Evolutionary conservation across 2,329 filamentous ascomycete species (phyloP).

Genomic region (Xylariaceae sp.): DNA sequence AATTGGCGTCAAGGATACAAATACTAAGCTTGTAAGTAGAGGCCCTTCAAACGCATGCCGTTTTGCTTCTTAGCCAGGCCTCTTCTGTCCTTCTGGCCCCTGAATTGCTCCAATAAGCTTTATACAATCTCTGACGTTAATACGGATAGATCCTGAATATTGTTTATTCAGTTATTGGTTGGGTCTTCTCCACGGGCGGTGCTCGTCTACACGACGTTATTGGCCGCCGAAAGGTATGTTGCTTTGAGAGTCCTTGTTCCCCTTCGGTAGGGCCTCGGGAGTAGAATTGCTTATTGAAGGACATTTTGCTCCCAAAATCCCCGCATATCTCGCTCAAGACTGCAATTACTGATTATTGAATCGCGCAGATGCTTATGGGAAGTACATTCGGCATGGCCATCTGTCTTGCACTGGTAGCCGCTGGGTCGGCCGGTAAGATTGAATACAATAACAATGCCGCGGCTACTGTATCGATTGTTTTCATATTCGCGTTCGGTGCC

Average conservation of each 20-base stretch:
- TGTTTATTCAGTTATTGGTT: slow-evolving; percentile 48
- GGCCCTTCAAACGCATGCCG: background rate
- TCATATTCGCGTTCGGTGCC: slow-evolving; percentile 49
- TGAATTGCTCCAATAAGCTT: background rate
- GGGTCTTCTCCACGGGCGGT: slow-evolving; percentile 46
- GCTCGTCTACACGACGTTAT: slow-evolving; percentile 49
- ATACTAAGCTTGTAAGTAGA: slow-evolving; percentile 45
- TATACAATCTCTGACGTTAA: background rate
- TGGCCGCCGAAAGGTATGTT: slow-evolving; percentile 45
- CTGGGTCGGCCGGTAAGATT: slow-evolving; percentile 45
- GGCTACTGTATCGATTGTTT: slow-evolving; percentile 46
- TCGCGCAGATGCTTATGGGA: slow-evolving; percentile 42
- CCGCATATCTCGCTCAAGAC: too few relatives aligned
- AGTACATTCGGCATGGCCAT: slow-evolving; percentile 47
- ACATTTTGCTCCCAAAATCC: background rate
- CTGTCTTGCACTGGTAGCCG: slow-evolving; percentile 47
- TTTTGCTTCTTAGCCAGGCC: background rate
- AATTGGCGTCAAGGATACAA: slow-evolving; percentile 48
- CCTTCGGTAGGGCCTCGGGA: too few relatives aligned
- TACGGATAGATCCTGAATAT: slow-evolving; percentile 44
- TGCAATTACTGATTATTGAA: background rate
- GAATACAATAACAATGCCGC: slow-evolving; percentile 44
- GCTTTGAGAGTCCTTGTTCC: background rate
- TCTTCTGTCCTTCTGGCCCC: background rate
- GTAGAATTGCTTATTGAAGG: background rate